Evolutionary conservation across 345 rosid genomes (phyloP).

Genomic region (Eutrema heterophyllum): DNA sequence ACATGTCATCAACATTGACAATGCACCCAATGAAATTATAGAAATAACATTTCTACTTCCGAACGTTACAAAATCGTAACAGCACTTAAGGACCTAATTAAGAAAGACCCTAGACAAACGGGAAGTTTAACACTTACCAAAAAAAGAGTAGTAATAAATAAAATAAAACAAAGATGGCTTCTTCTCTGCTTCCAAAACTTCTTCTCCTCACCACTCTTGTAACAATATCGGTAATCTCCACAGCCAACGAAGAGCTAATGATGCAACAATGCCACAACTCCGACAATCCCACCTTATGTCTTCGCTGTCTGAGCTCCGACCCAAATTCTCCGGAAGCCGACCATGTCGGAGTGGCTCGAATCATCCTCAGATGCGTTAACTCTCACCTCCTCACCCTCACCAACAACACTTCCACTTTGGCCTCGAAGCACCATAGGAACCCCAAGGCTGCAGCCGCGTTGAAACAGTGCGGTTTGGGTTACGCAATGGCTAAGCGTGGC

Average conservation of each 20-base stretch:
- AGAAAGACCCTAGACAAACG: background rate
- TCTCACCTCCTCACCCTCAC: constrained; percentile 22
- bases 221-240: background rate
- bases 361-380: constrained; percentile 22
- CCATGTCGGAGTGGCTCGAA: constrained; percentile 16
- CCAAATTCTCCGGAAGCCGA: constrained; percentile 1
- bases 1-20: background rate
- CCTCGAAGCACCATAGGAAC: background rate
- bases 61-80: constrained; percentile 15
- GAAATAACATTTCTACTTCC: background rate
- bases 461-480: constrained; percentile 16
- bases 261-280: constrained; percentile 31
- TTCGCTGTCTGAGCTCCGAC: constrained; percentile 19
- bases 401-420: constrained; percentile 8
- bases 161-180: background rate
- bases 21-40: constrained; percentile 1
- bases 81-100: background rate
- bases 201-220: constrained; percentile 4
- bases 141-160: background rate
- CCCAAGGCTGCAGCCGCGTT: constrained; percentile 1
- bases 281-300: constrained; percentile 23
- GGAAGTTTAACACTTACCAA: background rate
- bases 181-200: background rate
- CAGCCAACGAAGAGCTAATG: constrained; percentile 26
- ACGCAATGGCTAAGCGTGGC: constrained; percentile 16